Percentiles rank a stretch among this genome's conserved stretches.
phyloP scores from a whole-genome alignment of 2,329 filamentous ascomycete species.

The Berkeleyomyces basicola region DNA sequence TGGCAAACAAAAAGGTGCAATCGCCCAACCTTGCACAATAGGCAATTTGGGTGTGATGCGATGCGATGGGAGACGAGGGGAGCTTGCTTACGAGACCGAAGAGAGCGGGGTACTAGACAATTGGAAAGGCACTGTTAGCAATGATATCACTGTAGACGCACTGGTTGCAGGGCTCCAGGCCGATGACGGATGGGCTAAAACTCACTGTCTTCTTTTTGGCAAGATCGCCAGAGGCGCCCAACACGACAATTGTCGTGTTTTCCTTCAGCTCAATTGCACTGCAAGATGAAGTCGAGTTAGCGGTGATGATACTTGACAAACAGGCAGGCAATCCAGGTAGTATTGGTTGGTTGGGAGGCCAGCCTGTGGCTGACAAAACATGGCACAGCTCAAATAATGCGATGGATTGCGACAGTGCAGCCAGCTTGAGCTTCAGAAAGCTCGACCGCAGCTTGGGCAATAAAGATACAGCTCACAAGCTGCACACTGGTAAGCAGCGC shows the following conservation, averaged over 20 bases:
- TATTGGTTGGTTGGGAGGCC: slow-evolving; percentile 1
- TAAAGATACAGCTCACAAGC: not conserved
- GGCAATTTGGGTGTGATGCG: not conserved
- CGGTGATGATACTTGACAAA: not conserved
- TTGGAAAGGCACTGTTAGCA: not conserved
- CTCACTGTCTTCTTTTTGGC: slow-evolving; percentile 99
- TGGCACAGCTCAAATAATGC: slow-evolving; percentile 2
- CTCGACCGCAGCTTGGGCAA: slow-evolving; percentile 2
- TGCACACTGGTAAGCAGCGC: not conserved
- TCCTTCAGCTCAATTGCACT: slow-evolving; percentile 93
- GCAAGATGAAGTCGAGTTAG: slow-evolving; percentile 12
- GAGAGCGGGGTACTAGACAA: slow-evolving; percentile 73
- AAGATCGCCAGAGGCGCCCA: slow-evolving; percentile 91
- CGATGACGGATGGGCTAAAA: slow-evolving; percentile 13
- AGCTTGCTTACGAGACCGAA: slow-evolving; percentile 73
- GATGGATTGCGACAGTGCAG: slow-evolving; percentile 12
- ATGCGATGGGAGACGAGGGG: not conserved
- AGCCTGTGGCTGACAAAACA: not conserved
- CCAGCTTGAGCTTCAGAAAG: slow-evolving; percentile 7
- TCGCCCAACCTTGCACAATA: not conserved
- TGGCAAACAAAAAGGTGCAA: not conserved
- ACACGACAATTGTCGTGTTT: slow-evolving; percentile 90
- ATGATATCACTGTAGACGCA: not conserved
- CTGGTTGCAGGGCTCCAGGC: not conserved
- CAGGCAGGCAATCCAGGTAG: not conserved